phyloP scores from a whole-genome alignment of 805 yeast genomes.

The Ogataea populi-albae region DNA sequence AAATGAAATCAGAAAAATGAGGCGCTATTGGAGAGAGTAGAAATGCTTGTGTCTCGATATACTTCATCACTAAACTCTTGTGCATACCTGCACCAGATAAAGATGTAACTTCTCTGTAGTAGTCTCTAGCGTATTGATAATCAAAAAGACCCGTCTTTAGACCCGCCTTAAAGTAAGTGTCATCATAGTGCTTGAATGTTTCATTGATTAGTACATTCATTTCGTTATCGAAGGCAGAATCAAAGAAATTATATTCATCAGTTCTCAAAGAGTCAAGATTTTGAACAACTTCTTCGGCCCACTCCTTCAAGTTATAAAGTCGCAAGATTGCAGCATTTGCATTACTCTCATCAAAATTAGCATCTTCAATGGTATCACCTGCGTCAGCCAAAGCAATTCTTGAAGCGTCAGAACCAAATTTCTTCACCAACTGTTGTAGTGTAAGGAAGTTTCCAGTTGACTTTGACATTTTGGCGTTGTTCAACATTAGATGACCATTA shows the following conservation, averaged over 20 bases:
- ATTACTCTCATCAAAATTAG: conserved; percentile 92
- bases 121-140: conserved; percentile 92
- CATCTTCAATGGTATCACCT: conserved; percentile 96
- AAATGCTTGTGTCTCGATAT: conserved; percentile 83
- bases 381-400: conserved; percentile 98
- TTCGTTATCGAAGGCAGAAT: conserved; percentile 88
- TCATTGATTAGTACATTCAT: conserved; percentile 78
- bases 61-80: conserved; percentile 72
- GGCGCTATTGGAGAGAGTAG: conserved; percentile 92
- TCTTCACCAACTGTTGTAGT: conserved; percentile 73
- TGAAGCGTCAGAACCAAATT: conserved; percentile 96
- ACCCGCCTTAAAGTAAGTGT: conserved; percentile 82
- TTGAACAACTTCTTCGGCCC: conserved; percentile 80
- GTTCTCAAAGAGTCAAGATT: conserved; percentile 53
- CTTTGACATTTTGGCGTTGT: conserved; percentile 97
- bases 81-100: conserved; percentile 61
- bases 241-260: conserved; percentile 68
- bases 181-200: conserved; percentile 65
- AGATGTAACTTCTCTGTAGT: conserved; percentile 79
- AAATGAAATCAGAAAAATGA: conserved; percentile 88
- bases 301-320: conserved; percentile 86
- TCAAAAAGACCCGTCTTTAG: conserved; percentile 90
- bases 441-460: conserved; percentile 97
- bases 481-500: conserved; percentile 92
- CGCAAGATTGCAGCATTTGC: conserved; percentile 98